Percentiles rank a stretch among this genome's conserved stretches.
phyloP scores from a whole-genome alignment of 371 early-diverging fungal species.

The Vairimorpha ceranae region DNA sequence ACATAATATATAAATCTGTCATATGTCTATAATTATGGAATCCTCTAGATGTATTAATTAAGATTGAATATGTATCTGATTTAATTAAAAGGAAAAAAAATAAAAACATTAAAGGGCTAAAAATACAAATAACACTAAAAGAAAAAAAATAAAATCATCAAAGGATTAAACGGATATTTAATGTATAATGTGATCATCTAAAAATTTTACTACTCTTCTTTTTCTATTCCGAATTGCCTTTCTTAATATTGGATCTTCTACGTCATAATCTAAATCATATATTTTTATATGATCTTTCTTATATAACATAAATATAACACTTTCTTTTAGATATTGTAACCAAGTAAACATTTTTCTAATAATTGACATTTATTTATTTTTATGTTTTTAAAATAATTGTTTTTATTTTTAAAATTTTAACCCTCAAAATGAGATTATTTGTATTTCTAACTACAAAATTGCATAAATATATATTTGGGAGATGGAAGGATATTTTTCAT shows the following conservation, averaged over 20 bases:
- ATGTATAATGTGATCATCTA: not conserved
- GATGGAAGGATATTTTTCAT: not conserved
- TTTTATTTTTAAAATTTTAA: too few relatives aligned
- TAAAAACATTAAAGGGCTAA: not conserved
- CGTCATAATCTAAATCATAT: conserved; percentile 16
- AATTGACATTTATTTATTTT: not conserved
- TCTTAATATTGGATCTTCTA: not conserved
- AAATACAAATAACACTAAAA: too few relatives aligned
- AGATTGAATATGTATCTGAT: conserved; percentile 11
- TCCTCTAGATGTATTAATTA: conserved; percentile 25
- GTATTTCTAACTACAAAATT: not conserved
- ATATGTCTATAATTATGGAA: conserved; percentile 40
- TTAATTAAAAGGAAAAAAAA: not conserved
- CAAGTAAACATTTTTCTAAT: not conserved
- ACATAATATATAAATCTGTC: conserved; percentile 26
- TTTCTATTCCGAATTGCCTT: conserved; percentile 2
- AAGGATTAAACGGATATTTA: not conserved
- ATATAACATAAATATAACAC: not conserved
- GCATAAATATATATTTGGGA: not conserved
- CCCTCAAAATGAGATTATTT: not conserved
- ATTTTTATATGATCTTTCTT: not conserved
- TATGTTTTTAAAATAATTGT: not conserved
- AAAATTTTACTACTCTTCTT: not conserved
- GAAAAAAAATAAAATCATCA: not conserved
- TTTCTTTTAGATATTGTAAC: not conserved